Conservation (phyloP, 1,139 yeast species). For the Geotrichum restrictum region DNA sequence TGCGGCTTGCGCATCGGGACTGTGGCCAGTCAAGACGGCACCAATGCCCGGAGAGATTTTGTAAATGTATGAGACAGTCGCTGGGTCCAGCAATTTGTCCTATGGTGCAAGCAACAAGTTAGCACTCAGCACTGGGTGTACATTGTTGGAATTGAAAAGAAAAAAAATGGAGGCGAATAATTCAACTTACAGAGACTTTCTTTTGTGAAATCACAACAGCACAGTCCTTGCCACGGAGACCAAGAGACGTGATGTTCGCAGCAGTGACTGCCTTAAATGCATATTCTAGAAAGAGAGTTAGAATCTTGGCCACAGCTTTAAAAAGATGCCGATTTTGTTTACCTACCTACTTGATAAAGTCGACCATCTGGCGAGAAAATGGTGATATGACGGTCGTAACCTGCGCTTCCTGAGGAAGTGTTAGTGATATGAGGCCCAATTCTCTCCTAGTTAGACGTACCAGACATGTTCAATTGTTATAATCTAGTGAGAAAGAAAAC, state of each 20-base stretch:
- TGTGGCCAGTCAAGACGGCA: conserved; percentile 90
- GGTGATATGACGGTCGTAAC: conserved; percentile 97
- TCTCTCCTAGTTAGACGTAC: conserved; percentile 13
- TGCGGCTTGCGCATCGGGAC: conserved; percentile 92
- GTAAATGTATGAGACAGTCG: conserved; percentile 80
- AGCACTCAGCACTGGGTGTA: no score
- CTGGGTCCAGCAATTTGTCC: conserved; percentile 83
- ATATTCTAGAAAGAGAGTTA: conserved; percentile 46
- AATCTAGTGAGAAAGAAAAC: background rate
- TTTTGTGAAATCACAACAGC: conserved; percentile 92
- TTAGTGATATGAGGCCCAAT: background rate
- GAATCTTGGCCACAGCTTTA: background rate
- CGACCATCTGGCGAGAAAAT: conserved; percentile 98
- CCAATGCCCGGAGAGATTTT: conserved; percentile 79
- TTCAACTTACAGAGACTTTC: conserved; percentile 64
- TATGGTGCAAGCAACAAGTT: conserved; percentile 18
- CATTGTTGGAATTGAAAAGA: background rate
- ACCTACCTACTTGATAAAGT: conserved; percentile 76
- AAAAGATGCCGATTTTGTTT: no score
- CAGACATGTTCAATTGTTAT: conserved; percentile 15
- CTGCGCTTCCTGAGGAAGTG: conserved; percentile 47
- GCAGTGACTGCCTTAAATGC: conserved; percentile 97
- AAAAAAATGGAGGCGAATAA: background rate
- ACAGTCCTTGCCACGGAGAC: conserved; percentile 79
- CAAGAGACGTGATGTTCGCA: conserved; percentile 84